Evolutionary conservation across 1,139 yeast genomes (phyloP).

Genomic region (Yamadazyma songkhlaensis): DNA sequence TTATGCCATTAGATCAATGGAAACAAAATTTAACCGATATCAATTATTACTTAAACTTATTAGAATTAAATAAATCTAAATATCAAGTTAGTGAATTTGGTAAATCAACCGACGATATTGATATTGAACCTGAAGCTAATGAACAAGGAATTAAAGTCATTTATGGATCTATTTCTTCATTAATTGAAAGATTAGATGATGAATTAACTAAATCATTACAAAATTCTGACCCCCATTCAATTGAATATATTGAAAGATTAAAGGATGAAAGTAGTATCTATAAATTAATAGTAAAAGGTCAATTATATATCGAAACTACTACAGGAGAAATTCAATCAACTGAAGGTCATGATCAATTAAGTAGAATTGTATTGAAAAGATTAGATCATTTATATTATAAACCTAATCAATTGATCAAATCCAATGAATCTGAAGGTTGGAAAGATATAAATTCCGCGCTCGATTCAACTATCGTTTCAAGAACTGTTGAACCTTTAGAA

Average conservation of each 20-base stretch:
- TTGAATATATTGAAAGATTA: constrained; percentile 87
- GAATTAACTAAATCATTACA: constrained; percentile 88
- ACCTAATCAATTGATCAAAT: constrained; percentile 69
- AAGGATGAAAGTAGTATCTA: constrained; percentile 83
- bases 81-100: constrained; percentile 83
- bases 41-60: constrained; percentile 56
- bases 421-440: constrained; percentile 77
- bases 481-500: constrained; percentile 31
- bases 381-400: constrained; percentile 93
- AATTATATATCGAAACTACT: constrained; percentile 74
- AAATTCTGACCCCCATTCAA: constrained; percentile 90
- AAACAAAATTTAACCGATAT: constrained; percentile 64
- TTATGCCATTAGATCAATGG: constrained; percentile 86
- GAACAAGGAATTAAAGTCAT: constrained; percentile 66
- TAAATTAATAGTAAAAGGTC: constrained; percentile 76
- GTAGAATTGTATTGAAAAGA: constrained; percentile 80
- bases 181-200: constrained; percentile 91
- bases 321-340: constrained; percentile 40
- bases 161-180: constrained; percentile 80
- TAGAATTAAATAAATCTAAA: constrained; percentile 56
- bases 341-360: constrained; percentile 54
- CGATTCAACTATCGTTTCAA: constrained; percentile 34
- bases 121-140: constrained; percentile 69
- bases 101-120: constrained; percentile 72
- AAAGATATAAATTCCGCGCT: constrained; percentile 18